Conservation (phyloP, 306 rosid genomes). For the Dryas alaskensis region DNA sequence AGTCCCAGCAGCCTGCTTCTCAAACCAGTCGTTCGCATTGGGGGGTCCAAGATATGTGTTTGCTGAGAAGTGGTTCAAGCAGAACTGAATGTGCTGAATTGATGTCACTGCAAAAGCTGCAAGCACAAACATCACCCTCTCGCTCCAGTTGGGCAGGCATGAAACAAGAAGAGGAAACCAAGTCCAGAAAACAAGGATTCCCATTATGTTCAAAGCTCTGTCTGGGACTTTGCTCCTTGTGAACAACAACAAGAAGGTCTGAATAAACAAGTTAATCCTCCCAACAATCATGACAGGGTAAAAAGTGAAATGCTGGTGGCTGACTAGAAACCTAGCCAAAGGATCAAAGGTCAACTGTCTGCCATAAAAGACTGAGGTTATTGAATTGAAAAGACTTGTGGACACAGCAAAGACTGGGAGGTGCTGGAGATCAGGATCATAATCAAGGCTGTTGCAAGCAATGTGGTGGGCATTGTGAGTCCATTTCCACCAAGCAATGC, state of each 20-base stretch:
- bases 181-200: slow-evolving; percentile 38
- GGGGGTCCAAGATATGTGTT: slow-evolving; percentile 44
- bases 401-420: slow-evolving; percentile 42
- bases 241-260: slow-evolving; percentile 34
- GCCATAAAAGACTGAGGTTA: slow-evolving; percentile 33
- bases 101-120: slow-evolving; percentile 38
- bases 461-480: slow-evolving; percentile 46
- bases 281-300: slow-evolving; percentile 42
- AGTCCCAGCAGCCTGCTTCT: slow-evolving; percentile 52
- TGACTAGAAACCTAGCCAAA: slow-evolving; percentile 30
- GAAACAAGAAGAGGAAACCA: slow-evolving; percentile 38
- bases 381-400: slow-evolving; percentile 1
- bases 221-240: slow-evolving; percentile 23
- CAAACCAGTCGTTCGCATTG: slow-evolving; percentile 40
- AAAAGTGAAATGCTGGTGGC: slow-evolving; percentile 38
- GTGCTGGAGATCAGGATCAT: slow-evolving; percentile 44
- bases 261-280: slow-evolving; percentile 33
- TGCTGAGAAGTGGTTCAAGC: slow-evolving; percentile 52
- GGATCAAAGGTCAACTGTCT: slow-evolving; percentile 32
- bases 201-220: slow-evolving; percentile 30
- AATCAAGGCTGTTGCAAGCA: slow-evolving; percentile 41
- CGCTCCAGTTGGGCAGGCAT: slow-evolving; percentile 31
- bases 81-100: slow-evolving; percentile 44
- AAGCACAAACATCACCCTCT: slow-evolving; percentile 34
- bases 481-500: slow-evolving; percentile 55